Evolutionary conservation across 208 protist species (phyloP).

Genomic region (Trypanosoma scelopori): DNA sequence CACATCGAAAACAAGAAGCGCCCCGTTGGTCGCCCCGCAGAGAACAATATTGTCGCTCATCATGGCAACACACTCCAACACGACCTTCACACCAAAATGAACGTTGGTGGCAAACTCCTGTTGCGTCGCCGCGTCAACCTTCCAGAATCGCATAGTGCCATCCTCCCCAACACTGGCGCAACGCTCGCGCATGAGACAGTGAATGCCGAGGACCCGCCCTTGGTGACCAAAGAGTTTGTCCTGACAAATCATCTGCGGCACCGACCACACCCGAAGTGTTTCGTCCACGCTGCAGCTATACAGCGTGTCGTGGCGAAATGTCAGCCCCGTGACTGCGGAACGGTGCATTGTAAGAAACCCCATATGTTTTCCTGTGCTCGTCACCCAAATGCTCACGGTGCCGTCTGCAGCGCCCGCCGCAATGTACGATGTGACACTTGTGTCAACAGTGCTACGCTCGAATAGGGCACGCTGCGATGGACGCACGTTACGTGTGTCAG

Average conservation of each 20-base stretch:
- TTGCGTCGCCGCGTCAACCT: constrained; percentile 85
- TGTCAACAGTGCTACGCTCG: constrained; percentile 81
- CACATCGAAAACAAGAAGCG: constrained; percentile 86
- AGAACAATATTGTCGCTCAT: constrained; percentile 77
- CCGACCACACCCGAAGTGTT: constrained; percentile 86
- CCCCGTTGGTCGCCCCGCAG: constrained; percentile 64
- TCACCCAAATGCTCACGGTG: constrained; percentile 83
- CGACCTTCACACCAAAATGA: constrained; percentile 36
- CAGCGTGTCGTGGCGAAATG: constrained; percentile 78
- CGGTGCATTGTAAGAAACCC: constrained; percentile 86
- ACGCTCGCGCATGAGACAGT: constrained; percentile 67
- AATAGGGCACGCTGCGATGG: constrained; percentile 68
- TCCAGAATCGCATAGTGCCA: constrained; percentile 89
- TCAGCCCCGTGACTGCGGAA: constrained; percentile 78
- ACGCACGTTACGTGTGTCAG: constrained; percentile 66
- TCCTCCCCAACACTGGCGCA: constrained; percentile 84
- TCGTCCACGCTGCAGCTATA: constrained; percentile 75
- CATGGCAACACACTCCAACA: constrained; percentile 80
- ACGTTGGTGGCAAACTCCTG: constrained; percentile 36
- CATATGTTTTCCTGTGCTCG: constrained; percentile 52
- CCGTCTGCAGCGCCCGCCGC: constrained; percentile 78
- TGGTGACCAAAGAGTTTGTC: constrained; percentile 90
- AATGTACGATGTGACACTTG: constrained; percentile 77
- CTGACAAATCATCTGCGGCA: constrained; percentile 81
- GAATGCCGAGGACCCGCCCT: constrained; percentile 54